A percentile compares a stretch with the other conserved stretches of the same genome.
phyloP scores from a whole-genome alignment of 306 rosid species.

The Comarum palustre region DNA sequence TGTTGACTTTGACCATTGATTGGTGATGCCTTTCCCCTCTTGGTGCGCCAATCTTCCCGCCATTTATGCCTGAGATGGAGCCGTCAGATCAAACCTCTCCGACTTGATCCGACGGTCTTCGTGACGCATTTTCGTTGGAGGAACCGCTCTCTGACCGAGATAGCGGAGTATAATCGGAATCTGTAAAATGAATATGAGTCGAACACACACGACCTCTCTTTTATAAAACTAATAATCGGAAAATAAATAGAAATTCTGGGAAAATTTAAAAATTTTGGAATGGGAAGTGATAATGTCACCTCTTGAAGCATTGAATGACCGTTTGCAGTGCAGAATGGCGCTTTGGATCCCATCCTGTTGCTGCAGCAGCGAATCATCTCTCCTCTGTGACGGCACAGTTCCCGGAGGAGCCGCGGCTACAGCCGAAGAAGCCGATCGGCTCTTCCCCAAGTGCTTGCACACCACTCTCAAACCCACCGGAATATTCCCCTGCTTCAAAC shows the following conservation, averaged over 20 bases:
- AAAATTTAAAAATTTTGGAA: background rate
- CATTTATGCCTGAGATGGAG: background rate
- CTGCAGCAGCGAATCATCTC: conserved; percentile 85
- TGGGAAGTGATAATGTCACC: conserved; percentile 33
- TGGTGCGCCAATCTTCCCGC: conserved; percentile 19
- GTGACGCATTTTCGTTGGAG: conserved; percentile 43
- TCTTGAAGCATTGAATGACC: conserved; percentile 79
- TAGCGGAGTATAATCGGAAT: conserved; percentile 49
- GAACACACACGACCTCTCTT: background rate
- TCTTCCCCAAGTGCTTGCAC: conserved; percentile 88
- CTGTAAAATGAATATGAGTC: conserved; percentile 20
- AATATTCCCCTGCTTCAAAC: conserved; percentile 46
- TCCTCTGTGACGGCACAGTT: conserved; percentile 43
- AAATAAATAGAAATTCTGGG: background rate
- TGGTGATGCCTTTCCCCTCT: background rate
- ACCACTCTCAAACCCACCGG: conserved; percentile 75
- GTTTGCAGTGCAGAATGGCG: conserved; percentile 94
- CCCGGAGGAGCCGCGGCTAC: conserved; percentile 61
- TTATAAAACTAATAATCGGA: no score
- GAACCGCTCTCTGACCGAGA: conserved; percentile 60
- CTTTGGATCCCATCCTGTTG: conserved; percentile 97
- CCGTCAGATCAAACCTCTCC: conserved; percentile 30
- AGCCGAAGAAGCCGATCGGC: conserved; percentile 91
- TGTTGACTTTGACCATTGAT: conserved; percentile 8
- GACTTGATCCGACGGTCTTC: conserved; percentile 37